Evolutionary conservation across 2,329 filamentous ascomycete genomes (phyloP), one percentile per base, ranked within the genome.

Genomic region (Lecanicillium sp.): DNA sequence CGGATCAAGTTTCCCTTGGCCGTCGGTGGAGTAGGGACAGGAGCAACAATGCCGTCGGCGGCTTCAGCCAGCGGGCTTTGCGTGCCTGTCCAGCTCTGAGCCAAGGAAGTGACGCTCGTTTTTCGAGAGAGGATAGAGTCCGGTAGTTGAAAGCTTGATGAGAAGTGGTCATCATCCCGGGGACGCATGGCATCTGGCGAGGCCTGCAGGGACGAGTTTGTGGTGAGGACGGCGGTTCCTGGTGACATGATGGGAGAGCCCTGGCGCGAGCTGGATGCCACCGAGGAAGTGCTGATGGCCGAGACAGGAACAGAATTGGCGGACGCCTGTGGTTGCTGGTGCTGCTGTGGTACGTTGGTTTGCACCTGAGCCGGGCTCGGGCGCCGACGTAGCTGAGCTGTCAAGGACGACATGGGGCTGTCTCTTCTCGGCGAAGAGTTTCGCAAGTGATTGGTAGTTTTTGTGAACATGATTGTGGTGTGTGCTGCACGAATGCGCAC

Each of bases 1-100:
- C 92, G 80, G 49, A 97, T 94, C 41, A 97, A 62, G 36, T 56
- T 60, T 28, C 60, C 64, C 51, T 68, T 71, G 36, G 73, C 74
- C 29, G 52, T 52, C 32, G 54, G 34, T 29, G 40, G 36, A 29
- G 43, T 41, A 44, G 39, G 39, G 36, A 34, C 41, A 19, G 33
- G 40, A 7, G 35, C 9, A 35, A 42, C 28, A 33, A 36, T 33
- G 29, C 46, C 28, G 40, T 36, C 43, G 37, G 38, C 46, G 29
- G 60, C 57, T 40, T 74, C 69, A 12, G 65, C 61, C 53, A 71
- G 61, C 29, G 81, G 74, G 27, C 73, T 76, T 52, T 79, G 77
- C 53, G 69, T 72, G 35, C 68, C 60, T 17, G 68, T 63, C 42
- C 77, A 56, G 37, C 72, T 71, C 44, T 85, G 79, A 34, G 73